These are phyloP conservation scores for Candolleomyces eurysporus DNA, from an alignment of 768 basidiomycete genomes.

Conservation along the genomic window DNA sequence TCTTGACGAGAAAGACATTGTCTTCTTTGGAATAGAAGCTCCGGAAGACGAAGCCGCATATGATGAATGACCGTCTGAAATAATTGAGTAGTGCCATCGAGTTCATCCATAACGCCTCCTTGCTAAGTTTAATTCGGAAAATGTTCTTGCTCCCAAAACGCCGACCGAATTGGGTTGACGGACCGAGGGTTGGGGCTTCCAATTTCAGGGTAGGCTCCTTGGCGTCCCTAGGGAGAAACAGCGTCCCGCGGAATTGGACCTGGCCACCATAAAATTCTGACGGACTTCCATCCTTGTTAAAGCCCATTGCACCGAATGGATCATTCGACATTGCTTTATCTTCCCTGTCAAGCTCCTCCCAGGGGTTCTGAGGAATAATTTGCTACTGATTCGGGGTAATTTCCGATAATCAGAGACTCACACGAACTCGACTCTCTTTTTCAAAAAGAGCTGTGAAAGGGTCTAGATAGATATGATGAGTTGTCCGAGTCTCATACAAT, in stretches of 20 bases:
- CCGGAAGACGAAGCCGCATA: slow-evolving; percentile 54
- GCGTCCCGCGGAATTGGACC: slow-evolving; percentile 49
- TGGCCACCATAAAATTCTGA: slow-evolving; percentile 60
- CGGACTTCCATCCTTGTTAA: slow-evolving; percentile 1
- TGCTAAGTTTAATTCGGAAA: slow-evolving; percentile 46
- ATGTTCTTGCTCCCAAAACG: slow-evolving; percentile 62
- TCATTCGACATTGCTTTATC: slow-evolving; percentile 41
- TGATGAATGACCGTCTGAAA: slow-evolving; percentile 49
- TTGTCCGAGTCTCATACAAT: background rate
- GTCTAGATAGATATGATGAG: background rate
- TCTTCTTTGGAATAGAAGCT: slow-evolving; percentile 62
- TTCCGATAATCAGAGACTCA: background rate
- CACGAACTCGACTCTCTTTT: background rate
- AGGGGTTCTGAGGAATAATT: slow-evolving; percentile 45
- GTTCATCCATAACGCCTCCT: slow-evolving; percentile 26
- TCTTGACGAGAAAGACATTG: slow-evolving; percentile 53
- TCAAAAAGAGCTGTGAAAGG: background rate
- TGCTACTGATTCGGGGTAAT: background rate
- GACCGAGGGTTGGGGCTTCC: slow-evolving; percentile 47
- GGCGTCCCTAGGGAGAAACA: background rate
- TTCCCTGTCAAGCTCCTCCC: slow-evolving; percentile 62
- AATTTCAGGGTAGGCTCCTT: slow-evolving; percentile 39
- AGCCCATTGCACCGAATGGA: slow-evolving; percentile 20
- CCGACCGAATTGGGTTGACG: slow-evolving; percentile 57
- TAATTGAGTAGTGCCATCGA: slow-evolving; percentile 35